These are phyloP conservation scores for Manihot esculenta DNA, from an alignment of 441 rosid species.

Conservation along the genomic window DNA sequence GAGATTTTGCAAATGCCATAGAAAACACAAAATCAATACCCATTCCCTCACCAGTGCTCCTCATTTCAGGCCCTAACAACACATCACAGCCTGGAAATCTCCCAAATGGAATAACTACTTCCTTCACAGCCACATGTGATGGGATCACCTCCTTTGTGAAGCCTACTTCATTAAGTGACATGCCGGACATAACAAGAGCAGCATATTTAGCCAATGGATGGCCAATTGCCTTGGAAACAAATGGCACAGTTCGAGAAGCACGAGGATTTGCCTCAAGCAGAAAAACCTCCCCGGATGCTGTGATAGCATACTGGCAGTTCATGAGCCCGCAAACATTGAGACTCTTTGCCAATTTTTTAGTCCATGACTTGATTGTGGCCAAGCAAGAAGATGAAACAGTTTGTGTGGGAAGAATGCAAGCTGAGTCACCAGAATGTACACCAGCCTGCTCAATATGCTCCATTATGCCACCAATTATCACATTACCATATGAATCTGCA, in stretches of 20 bases:
- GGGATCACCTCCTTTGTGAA: conserved; percentile 86
- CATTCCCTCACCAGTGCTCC: conserved; percentile 97
- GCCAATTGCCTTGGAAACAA: conserved; percentile 98
- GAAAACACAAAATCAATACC: conserved; percentile 70
- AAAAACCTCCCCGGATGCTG: conserved; percentile 77
- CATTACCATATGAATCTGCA: conserved; percentile 76
- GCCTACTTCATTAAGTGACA: conserved; percentile 61
- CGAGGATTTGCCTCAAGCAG: conserved; percentile 98
- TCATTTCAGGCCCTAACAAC: conserved; percentile 94
- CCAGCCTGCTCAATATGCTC: conserved; percentile 93
- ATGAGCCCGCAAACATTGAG: conserved; percentile 91
- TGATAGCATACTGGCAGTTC: conserved; percentile 95
- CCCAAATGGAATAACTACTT: conserved; percentile 96
- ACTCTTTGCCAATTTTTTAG: conserved; percentile 69
- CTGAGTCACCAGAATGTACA: conserved; percentile 92
- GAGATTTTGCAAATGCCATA: conserved; percentile 90
- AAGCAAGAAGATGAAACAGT: conserved; percentile 69
- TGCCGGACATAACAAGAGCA: conserved; percentile 93
- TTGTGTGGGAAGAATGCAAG: conserved; percentile 89
- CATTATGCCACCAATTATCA: conserved; percentile 78
- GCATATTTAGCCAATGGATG: conserved; percentile 97
- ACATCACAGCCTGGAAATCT: conserved; percentile 95
- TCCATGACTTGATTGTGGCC: conserved; percentile 74
- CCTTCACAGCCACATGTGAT: conserved; percentile 82
- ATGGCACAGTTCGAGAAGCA: conserved; percentile 96